phyloP scores from a whole-genome alignment of 1,139 yeast genomes.

The Candida glucosophila region DNA sequence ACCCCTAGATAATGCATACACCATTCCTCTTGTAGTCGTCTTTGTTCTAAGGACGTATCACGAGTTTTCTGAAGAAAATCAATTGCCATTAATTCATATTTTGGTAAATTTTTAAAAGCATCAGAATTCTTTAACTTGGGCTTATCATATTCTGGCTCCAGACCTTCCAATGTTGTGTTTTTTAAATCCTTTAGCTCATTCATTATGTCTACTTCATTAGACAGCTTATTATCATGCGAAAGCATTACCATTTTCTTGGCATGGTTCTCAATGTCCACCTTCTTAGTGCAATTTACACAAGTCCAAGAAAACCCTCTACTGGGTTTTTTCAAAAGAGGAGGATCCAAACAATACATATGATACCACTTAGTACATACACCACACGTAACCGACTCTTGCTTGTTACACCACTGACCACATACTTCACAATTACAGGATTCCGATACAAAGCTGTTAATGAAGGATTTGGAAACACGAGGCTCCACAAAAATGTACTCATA shows the following conservation, averaged over 20 bases:
- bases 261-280: conserved; percentile 20
- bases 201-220: conserved; percentile 27
- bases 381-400: conserved; percentile 71
- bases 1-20: conserved; percentile 73
- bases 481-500: conserved; percentile 74
- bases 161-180: conserved; percentile 3
- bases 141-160: neutral
- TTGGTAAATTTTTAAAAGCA: conserved; percentile 26
- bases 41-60: conserved; percentile 29
- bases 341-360: conserved; percentile 82
- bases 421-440: conserved; percentile 49
- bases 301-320: conserved; percentile 89
- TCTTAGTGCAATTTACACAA: conserved; percentile 71
- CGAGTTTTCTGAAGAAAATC: conserved; percentile 42
- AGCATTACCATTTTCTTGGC: conserved; percentile 30
- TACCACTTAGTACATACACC: conserved; percentile 64
- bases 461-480: conserved; percentile 55
- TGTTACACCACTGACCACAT: conserved; percentile 80
- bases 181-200: conserved; percentile 16
- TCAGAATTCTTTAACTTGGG: conserved; percentile 1
- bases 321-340: conserved; percentile 74
- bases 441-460: conserved; percentile 54
- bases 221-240: conserved; percentile 34
- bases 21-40: conserved; percentile 64
- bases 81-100: conserved; percentile 53